Evolutionary conservation across 1,284 basidiomycete genomes (phyloP), one percentile per base, ranked within the genome.

Genomic region (Naganishia albida): DNA sequence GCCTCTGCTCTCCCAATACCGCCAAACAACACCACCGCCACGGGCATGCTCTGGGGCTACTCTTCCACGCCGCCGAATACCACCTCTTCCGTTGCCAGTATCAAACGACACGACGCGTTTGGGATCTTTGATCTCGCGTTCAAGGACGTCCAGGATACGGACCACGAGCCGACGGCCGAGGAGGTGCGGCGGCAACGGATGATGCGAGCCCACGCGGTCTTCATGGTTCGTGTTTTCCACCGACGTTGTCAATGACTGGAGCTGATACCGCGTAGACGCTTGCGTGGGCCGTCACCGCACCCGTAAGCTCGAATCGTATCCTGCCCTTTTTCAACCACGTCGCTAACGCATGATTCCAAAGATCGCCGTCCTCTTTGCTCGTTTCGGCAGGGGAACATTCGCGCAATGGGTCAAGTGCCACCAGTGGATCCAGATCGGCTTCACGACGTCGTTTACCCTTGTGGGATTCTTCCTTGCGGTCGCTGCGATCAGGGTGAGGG

Each of bases 351-450:
- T 16, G 30, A 28, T 40, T 20, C 28, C 42, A 7, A 53, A 50
- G 30, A 23, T 65, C 34, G 56, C 55, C 7, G 56, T 65, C 12
- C 55, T 65, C 7, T 38, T 53, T n/a, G 64, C 52, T 13, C 44
- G 64, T 30, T 60, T 43, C 30, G 64, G 64, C 12, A 48, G 64
- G 63, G 56, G 49, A 18, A 25, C 46, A 23, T 25, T 39, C 26
- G 23, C 3, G 10, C 40, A 55, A 26, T 65, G 63, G 63, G 54
- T 65, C 7, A n/a, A 48, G 12, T 50, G 20, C n/a, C 63, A 65
- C 25, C 53, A 48, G 39, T 49, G 23, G 15, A 7, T 57, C 4
- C 63, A 65, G 20, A 12, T 40, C 18, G 63, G 63, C 15, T 16
- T 46, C 8, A 65, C 63, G 6, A 25, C 39, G 4, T 10, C 38